Evolutionary conservation across 2,329 filamentous ascomycete genomes (phyloP).

Genomic region (Hymenoscyphus infarciens): DNA sequence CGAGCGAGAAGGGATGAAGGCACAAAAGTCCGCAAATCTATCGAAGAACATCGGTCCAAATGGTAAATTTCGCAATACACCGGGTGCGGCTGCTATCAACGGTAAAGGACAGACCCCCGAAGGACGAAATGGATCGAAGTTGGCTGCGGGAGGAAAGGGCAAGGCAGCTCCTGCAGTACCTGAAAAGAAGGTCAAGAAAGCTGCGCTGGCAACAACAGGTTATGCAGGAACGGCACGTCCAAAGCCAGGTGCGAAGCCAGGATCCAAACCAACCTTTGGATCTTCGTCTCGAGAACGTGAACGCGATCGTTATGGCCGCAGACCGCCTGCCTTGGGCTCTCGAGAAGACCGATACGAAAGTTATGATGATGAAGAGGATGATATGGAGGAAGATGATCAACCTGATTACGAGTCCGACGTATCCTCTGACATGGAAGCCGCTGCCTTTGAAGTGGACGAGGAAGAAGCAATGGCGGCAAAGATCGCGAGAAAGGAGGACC

Average conservation of each 20-base stretch:
- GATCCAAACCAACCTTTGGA: conserved; percentile 28
- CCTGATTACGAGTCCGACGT: conserved; percentile 62
- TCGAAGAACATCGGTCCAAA: conserved; percentile 28
- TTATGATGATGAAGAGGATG: conserved; percentile 34
- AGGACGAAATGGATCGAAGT: conserved; percentile 17
- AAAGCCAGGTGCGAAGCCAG: conserved; percentile 42
- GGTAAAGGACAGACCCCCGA: conserved; percentile 14
- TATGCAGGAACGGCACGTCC: conserved; percentile 63
- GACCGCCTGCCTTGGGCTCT: conserved; percentile 7
- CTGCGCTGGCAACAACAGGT: conserved; percentile 58
- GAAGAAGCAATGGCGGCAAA: conserved; percentile 64
- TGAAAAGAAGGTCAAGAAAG: conserved; percentile 60
- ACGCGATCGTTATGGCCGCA: conserved; percentile 18
- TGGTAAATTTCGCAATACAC: conserved; percentile 28
- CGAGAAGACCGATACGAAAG: conserved; percentile 21
- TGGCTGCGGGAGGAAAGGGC: conserved; percentile 25
- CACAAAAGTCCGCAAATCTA: conserved; percentile 26
- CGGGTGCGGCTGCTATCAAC: conserved; percentile 12
- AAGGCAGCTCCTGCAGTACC: conserved; percentile 33
- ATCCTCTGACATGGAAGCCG: conserved; percentile 77
- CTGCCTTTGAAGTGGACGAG: conserved; percentile 66
- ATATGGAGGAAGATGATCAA: conserved; percentile 48
- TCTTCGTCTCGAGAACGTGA: conserved; percentile 24
- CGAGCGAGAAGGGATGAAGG: conserved; percentile 36
- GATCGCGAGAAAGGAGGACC: conserved; percentile 65